phyloP scores from a whole-genome alignment of 2,329 filamentous ascomycete genomes.

The Trichoderma cornu-damae region DNA sequence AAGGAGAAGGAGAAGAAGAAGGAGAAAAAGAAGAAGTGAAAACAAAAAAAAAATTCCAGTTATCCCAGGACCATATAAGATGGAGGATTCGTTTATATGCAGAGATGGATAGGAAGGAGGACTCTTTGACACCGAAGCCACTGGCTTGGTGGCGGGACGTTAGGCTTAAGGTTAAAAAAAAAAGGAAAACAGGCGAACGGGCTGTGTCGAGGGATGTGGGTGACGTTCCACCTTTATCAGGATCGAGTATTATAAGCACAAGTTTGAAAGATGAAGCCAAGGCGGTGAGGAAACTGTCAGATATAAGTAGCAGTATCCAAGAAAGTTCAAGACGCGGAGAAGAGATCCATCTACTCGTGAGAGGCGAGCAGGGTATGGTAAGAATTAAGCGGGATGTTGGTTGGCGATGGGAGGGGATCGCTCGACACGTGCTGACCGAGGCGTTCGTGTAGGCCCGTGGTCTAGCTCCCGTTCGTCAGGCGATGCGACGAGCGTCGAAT shows the following conservation, averaged over 20 bases:
- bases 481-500: neutral
- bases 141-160: neutral
- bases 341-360: conserved; percentile 7
- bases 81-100: neutral
- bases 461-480: conserved; percentile 16
- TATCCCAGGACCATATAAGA: neutral
- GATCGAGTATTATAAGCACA: neutral
- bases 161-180: neutral
- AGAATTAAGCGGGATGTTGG: conserved; percentile 17
- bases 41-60: too few relatives aligned
- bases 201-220: neutral
- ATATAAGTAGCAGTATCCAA: conserved; percentile 6
- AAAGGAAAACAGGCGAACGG: neutral
- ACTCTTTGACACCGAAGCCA: neutral
- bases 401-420: conserved; percentile 16
- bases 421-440: conserved; percentile 18
- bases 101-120: neutral
- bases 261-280: neutral
- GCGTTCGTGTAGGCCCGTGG: conserved; percentile 13
- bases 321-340: conserved; percentile 13
- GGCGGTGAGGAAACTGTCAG: conserved; percentile 11
- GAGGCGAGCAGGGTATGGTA: conserved; percentile 12
- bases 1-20: too few relatives aligned
- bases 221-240: neutral
- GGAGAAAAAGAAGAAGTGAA: too few relatives aligned